These are phyloP conservation scores for Arxiozyma telluris DNA, from an alignment of 1,139 yeast genomes.

Conservation along the genomic window DNA sequence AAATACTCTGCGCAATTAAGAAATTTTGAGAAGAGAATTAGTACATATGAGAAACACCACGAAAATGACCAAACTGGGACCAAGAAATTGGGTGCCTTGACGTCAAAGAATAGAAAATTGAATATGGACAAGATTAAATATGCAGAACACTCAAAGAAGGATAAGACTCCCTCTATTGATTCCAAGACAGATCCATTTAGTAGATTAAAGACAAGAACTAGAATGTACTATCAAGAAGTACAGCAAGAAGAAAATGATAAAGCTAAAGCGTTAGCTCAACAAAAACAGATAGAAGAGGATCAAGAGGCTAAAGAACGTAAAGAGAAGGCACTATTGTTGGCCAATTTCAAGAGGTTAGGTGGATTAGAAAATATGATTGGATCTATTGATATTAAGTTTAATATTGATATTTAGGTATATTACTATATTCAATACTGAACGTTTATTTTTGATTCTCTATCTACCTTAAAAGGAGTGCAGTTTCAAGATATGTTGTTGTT, in stretches of 20 bases:
- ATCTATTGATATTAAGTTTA: conserved; percentile 37
- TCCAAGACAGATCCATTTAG: conserved; percentile 75
- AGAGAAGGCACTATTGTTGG: conserved; percentile 30
- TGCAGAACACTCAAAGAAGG: conserved; percentile 62
- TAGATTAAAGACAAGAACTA: conserved; percentile 77
- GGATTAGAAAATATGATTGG: conserved; percentile 42
- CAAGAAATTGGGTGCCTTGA: conserved; percentile 32
- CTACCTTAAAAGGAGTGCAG: neutral
- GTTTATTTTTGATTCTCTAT: neutral
- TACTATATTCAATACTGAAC: neutral
- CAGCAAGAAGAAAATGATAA: conserved; percentile 40
- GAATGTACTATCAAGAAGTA: conserved; percentile 59
- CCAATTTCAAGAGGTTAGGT: conserved; percentile 34
- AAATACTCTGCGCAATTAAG: conserved; percentile 31
- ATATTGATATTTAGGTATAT: conserved; percentile 30
- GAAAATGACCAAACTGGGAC: conserved; percentile 31
- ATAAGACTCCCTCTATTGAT: conserved; percentile 34
- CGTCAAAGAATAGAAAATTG: conserved; percentile 63
- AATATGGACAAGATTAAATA: conserved; percentile 69
- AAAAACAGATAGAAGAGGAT: conserved; percentile 30
- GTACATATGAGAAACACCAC: conserved; percentile 33
- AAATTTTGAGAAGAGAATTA: conserved; percentile 44
- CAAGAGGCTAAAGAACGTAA: conserved; percentile 32
- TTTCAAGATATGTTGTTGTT: too few species aligned
- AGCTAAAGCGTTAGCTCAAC: conserved; percentile 36